Evolutionary conservation across 345 rosid species (phyloP).

Genomic region (Populus nigra): DNA sequence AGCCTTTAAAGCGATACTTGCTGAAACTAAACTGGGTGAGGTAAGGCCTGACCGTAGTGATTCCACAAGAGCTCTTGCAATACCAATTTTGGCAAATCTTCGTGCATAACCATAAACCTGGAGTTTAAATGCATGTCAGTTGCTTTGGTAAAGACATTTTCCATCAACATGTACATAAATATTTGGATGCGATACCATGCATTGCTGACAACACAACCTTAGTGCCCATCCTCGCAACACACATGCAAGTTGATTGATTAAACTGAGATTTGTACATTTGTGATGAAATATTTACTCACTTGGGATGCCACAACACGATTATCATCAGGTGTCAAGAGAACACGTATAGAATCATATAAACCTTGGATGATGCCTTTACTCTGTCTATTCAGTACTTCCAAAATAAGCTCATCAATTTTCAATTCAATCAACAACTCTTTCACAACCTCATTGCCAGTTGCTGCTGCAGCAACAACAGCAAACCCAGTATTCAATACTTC

Average conservation of each 20-base stretch:
- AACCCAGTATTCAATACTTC: constrained; percentile 57
- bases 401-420: constrained; percentile 67
- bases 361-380: constrained; percentile 40
- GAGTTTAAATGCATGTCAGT: constrained; percentile 10
- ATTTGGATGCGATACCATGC: background rate
- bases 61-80: constrained; percentile 63
- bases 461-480: constrained; percentile 65
- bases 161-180: background rate
- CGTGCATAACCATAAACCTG: constrained; percentile 96
- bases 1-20: constrained; percentile 70
- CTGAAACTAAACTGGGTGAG: constrained; percentile 73
- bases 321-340: constrained; percentile 81
- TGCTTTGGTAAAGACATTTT: background rate
- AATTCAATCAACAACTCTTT: constrained; percentile 78
- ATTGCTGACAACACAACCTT: background rate
- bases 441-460: constrained; percentile 85
- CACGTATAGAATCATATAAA: constrained; percentile 72
- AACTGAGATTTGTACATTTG: background rate
- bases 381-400: constrained; percentile 49
- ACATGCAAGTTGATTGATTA: background rate
- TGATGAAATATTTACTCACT: constrained; percentile 44
- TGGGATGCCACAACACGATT: constrained; percentile 92
- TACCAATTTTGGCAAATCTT: constrained; percentile 76
- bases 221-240: background rate
- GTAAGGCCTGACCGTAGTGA: constrained; percentile 67